phyloP scores from a whole-genome alignment of 2,329 filamentous ascomycete species.

The Xylariaceae sp. region DNA sequence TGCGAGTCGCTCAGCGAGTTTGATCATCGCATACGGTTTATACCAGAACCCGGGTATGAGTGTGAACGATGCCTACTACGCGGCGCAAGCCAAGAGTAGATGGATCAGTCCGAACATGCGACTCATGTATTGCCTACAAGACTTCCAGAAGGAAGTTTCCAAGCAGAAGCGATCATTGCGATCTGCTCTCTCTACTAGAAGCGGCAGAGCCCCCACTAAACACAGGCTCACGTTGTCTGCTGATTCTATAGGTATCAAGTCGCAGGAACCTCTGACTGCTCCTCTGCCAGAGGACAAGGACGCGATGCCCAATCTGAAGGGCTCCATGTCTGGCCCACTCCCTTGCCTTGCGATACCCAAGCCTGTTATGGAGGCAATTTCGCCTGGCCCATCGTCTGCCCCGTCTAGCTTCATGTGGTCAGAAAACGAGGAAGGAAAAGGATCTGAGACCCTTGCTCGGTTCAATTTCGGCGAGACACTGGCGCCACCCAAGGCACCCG shows the following conservation, averaged over 20 bases:
- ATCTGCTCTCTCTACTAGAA: constrained; percentile 45
- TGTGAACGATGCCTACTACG: constrained; percentile 78
- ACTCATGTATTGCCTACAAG: constrained; percentile 81
- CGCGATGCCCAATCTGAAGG: constrained; percentile 33
- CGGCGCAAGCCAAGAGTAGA: constrained; percentile 71
- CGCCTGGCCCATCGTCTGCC: constrained; percentile 61
- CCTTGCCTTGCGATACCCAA: constrained; percentile 51
- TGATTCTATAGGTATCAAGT: constrained; percentile 48
- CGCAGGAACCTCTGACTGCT: constrained; percentile 56
- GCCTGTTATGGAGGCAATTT: constrained; percentile 45
- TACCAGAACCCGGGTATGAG: constrained; percentile 71
- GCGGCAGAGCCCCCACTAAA: constrained; percentile 53
- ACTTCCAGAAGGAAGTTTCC: constrained; percentile 64
- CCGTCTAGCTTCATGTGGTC: constrained; percentile 59
- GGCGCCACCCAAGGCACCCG: constrained; percentile 36
- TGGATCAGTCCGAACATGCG: constrained; percentile 94
- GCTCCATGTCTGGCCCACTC: constrained; percentile 37
- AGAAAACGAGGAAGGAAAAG: constrained; percentile 43
- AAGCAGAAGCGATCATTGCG: constrained; percentile 43
- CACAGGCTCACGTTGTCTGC: constrained; percentile 57
- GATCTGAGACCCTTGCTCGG: constrained; percentile 36
- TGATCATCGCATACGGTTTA: constrained; percentile 81
- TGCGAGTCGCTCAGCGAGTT: constrained; percentile 75
- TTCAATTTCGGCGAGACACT: constrained; percentile 37
- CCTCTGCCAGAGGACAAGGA: constrained; percentile 52